Conservation (phyloP, 1,139 yeast genomes). For the Blastobotrys elegans region DNA sequence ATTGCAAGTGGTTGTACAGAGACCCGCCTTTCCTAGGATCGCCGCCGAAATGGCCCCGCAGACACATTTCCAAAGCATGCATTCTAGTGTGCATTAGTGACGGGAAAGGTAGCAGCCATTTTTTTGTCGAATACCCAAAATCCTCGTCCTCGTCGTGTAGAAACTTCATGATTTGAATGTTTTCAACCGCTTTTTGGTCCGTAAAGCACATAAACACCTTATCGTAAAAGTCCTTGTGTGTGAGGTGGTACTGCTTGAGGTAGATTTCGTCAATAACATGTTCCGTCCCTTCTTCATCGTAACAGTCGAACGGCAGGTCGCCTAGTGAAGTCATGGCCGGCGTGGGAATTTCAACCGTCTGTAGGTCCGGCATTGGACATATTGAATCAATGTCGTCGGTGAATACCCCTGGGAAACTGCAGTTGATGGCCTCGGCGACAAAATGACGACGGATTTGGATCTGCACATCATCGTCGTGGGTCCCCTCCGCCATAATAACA, state of each 20-base stretch:
- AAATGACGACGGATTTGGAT: constrained; percentile 6
- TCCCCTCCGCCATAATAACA: constrained; percentile 9
- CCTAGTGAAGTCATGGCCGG: neutral
- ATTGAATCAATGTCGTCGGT: neutral
- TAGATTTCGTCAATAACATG: constrained; percentile 11
- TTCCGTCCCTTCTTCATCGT: constrained; percentile 12
- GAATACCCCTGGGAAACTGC: constrained; percentile 3
- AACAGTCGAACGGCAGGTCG: constrained; percentile 10
- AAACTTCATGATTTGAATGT: constrained; percentile 7
- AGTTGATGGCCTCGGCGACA: constrained; percentile 4
- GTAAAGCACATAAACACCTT: constrained; percentile 11
- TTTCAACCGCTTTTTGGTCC: constrained; percentile 10
- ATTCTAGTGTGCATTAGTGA: constrained; percentile 11
- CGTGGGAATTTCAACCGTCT: neutral
- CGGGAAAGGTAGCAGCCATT: constrained; percentile 12
- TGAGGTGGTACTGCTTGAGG: constrained; percentile 2
- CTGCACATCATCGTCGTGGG: constrained; percentile 10
- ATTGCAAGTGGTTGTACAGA: constrained; percentile 9
- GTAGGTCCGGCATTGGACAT: constrained; percentile 7
- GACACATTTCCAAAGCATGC: constrained; percentile 12
- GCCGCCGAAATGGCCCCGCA: constrained; percentile 11
- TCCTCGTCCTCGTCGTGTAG: constrained; percentile 8
- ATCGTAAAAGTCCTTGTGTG: constrained; percentile 6
- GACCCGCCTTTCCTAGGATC: constrained; percentile 12
- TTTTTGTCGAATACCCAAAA: constrained; percentile 4